Evolutionary conservation across 78 protist genomes (phyloP).

Genomic region (Parvularia atlantis): DNA sequence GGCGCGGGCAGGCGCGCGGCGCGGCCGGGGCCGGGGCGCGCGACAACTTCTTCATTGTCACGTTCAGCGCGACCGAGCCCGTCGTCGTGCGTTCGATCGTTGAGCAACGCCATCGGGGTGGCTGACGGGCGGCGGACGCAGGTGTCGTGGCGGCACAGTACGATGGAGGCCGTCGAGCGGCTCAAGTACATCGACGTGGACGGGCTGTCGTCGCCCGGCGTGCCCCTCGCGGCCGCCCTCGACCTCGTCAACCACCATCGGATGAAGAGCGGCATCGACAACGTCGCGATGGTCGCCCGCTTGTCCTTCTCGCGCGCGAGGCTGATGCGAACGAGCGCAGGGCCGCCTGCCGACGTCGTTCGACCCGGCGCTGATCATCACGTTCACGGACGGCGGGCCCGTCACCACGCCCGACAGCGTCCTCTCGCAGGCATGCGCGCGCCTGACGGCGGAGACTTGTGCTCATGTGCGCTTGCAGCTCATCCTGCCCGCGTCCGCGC

Average conservation of each 20-base stretch:
- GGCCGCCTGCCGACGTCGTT: conserved; percentile 42
- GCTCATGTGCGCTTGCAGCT: too few relatives aligned
- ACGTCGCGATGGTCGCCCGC: conserved; percentile 5
- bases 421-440: too few relatives aligned
- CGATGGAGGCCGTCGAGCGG: conserved; percentile 31
- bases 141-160: conserved; percentile 2
- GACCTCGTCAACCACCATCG: conserved; percentile 40
- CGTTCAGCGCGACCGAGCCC: conserved; percentile 39
- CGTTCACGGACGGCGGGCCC: conserved; percentile 43
- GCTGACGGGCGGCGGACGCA: conserved; percentile 26
- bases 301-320: neutral
- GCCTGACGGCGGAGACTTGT: too few relatives aligned
- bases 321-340: neutral
- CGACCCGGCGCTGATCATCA: conserved; percentile 19
- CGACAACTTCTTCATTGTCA: conserved; percentile 36
- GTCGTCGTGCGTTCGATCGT: neutral
- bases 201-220: too few relatives aligned
- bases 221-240: too few relatives aligned
- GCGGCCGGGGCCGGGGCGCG: conserved; percentile 18
- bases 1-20: too few relatives aligned
- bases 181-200: too few relatives aligned
- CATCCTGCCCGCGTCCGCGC: too few relatives aligned
- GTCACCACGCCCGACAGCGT: conserved; percentile 12
- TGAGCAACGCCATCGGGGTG: neutral
- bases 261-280: conserved; percentile 22